Evolutionary conservation across 1,139 yeast genomes (phyloP).

Genomic region (Suhomyces maxii): DNA sequence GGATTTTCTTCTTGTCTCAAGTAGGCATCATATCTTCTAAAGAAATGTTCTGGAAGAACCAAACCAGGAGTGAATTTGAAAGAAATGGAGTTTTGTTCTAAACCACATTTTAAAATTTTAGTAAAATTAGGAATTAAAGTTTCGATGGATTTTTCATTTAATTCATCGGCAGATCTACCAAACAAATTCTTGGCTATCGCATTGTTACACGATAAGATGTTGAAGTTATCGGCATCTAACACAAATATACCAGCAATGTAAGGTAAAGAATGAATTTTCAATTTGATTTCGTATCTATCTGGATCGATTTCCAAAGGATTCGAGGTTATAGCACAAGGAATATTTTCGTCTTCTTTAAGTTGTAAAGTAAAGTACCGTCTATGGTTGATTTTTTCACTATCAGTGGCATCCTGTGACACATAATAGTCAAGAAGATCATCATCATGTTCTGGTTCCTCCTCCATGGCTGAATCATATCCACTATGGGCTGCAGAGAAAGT

Average conservation of each 20-base stretch:
- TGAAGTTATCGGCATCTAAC: slow-evolving; percentile 49
- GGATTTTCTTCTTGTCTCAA: slow-evolving; percentile 18
- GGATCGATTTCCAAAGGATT: slow-evolving; percentile 49
- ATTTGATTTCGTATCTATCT: slow-evolving; percentile 42
- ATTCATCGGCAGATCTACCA: slow-evolving; percentile 55
- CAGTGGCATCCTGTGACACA: slow-evolving; percentile 29
- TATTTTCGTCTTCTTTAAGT: slow-evolving; percentile 38
- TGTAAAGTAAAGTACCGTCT: slow-evolving; percentile 64
- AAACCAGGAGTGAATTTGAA: slow-evolving; percentile 51
- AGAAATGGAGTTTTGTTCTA: slow-evolving; percentile 39
- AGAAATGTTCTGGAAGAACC: slow-evolving; percentile 84
- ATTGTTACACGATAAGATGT: slow-evolving; percentile 67
- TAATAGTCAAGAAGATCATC: slow-evolving; percentile 15
- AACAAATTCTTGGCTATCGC: slow-evolving; percentile 78
- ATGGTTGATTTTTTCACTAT: slow-evolving; percentile 52
- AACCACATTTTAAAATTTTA: slow-evolving; percentile 50
- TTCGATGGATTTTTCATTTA: slow-evolving; percentile 54
- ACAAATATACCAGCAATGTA: slow-evolving; percentile 87
- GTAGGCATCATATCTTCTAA: slow-evolving; percentile 56
- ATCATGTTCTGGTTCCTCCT: slow-evolving; percentile 5
- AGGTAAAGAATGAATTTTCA: slow-evolving; percentile 74
- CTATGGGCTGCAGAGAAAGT: background rate
- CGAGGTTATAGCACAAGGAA: slow-evolving; percentile 74
- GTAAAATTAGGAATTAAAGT: slow-evolving; percentile 66
- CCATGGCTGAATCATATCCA: background rate